A percentile compares a stretch with the other conserved stretches of the same genome.
Conservation (phyloP, 352 stramenopile genomes). For the Globisporangium iwayamae region DNA sequence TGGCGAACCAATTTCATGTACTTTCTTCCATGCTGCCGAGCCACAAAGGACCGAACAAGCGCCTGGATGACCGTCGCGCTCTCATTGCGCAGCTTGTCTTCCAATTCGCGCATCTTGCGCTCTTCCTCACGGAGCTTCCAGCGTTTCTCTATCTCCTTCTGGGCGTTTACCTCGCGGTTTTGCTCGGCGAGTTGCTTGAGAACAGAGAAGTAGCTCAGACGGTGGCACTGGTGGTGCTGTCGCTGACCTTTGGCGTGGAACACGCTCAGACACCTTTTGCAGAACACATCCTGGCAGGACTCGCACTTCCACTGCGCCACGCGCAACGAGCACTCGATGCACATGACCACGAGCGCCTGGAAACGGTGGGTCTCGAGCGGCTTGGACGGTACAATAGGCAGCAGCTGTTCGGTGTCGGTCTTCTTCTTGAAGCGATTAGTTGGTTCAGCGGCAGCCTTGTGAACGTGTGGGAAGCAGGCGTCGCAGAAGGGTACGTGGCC, state of each 20-base stretch:
- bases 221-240: slow-evolving; percentile 47
- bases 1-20: slow-evolving; percentile 55
- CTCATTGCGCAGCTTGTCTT: slow-evolving; percentile 19
- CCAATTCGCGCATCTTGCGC: slow-evolving; percentile 15
- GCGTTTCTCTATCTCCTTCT: slow-evolving; percentile 32
- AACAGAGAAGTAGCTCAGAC: slow-evolving; percentile 68
- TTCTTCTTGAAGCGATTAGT: not conserved
- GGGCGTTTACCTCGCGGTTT: slow-evolving; percentile 27
- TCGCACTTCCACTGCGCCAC: slow-evolving; percentile 69
- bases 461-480: slow-evolving; percentile 52
- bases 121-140: slow-evolving; percentile 26
- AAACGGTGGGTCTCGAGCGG: slow-evolving; percentile 29
- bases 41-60: slow-evolving; percentile 31
- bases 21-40: slow-evolving; percentile 27
- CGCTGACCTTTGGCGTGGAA: slow-evolving; percentile 58
- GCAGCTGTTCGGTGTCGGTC: not conserved
- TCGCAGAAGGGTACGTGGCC: slow-evolving; percentile 69
- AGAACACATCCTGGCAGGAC: slow-evolving; percentile 59
- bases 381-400: not conserved
- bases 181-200: slow-evolving; percentile 43
- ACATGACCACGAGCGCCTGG: slow-evolving; percentile 58
- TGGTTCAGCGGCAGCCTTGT: slow-evolving; percentile 19
- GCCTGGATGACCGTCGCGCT: slow-evolving; percentile 45
- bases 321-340: slow-evolving; percentile 44
- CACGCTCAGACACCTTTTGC: slow-evolving; percentile 59